Conservation (phyloP, 2,329 filamentous ascomycete genomes). For the Moelleriella libera region DNA sequence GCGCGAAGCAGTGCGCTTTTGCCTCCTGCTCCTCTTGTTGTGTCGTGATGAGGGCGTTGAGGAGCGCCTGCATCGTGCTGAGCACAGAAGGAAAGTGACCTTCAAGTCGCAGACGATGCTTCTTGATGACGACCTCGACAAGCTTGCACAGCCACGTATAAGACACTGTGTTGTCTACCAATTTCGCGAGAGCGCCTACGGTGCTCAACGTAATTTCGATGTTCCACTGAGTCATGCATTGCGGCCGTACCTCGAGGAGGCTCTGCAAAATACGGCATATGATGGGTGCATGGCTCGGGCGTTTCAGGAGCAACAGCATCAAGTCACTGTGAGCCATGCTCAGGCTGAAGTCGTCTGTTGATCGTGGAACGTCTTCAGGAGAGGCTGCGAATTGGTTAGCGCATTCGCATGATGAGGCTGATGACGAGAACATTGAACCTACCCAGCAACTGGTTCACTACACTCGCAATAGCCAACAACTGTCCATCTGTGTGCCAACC, state of each 20-base stretch:
- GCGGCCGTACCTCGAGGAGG: conserved; percentile 35
- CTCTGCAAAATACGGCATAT: conserved; percentile 26
- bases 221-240: conserved; percentile 42
- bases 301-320: conserved; percentile 17
- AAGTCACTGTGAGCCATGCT: conserved; percentile 27
- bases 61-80: conserved; percentile 38
- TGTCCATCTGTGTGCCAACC: conserved; percentile 22
- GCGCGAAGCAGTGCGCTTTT: conserved; percentile 37
- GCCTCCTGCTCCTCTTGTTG: conserved; percentile 8
- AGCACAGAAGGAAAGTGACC: conserved; percentile 48
- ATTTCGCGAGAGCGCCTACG: conserved; percentile 21
- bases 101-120: conserved; percentile 45
- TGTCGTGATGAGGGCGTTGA: conserved; percentile 33
- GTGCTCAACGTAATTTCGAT: conserved; percentile 37
- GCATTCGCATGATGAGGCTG: neutral
- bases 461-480: conserved; percentile 27
- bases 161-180: conserved; percentile 16
- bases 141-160: conserved; percentile 37
- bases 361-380: conserved; percentile 12
- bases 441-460: conserved; percentile 26
- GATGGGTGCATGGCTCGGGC: conserved; percentile 18
- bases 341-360: conserved; percentile 19
- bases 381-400: conserved; percentile 12
- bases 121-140: conserved; percentile 40
- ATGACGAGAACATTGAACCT: conserved; percentile 5